Conservation (phyloP, 495 filamentous ascomycete genomes). For the Neurospora sp. region DNA sequence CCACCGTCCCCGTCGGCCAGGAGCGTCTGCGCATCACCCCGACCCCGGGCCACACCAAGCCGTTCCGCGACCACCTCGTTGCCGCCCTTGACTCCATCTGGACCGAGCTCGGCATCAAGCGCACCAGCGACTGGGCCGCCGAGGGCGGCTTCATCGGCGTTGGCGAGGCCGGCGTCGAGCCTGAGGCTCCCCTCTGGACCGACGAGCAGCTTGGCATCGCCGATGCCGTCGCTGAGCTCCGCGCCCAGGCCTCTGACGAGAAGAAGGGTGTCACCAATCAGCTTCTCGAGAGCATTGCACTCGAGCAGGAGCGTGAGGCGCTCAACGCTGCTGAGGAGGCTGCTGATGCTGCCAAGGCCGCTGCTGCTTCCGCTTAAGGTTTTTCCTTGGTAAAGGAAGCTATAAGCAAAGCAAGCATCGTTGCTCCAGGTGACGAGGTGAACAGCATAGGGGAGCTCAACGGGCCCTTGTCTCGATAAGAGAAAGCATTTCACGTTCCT, state of each 20-base stretch:
- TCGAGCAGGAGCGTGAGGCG: conserved; percentile 22
- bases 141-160: conserved; percentile 92
- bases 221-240: conserved; percentile 40
- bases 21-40: conserved; percentile 93
- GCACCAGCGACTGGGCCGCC: conserved; percentile 80
- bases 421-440: not conserved
- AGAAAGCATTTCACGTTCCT: conserved; percentile 8
- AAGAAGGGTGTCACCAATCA: conserved; percentile 21
- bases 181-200: conserved; percentile 64
- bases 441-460: conserved; percentile 6
- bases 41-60: conserved; percentile 78
- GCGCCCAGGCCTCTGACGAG: conserved; percentile 21
- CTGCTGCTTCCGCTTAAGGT: conserved; percentile 3
- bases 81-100: conserved; percentile 78
- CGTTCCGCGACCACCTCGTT: conserved; percentile 78
- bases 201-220: conserved; percentile 71
- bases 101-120: conserved; percentile 78
- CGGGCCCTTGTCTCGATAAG: conserved; percentile 1
- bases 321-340: conserved; percentile 11
- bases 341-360: conserved; percentile 11
- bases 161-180: conserved; percentile 52
- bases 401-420: not conserved
- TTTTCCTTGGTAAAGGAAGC: not conserved
- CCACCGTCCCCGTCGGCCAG: conserved; percentile 91
- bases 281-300: conserved; percentile 9